Conservation (phyloP, 192 early-diverging fungal species). For the Haplosporangium gracile region DNA sequence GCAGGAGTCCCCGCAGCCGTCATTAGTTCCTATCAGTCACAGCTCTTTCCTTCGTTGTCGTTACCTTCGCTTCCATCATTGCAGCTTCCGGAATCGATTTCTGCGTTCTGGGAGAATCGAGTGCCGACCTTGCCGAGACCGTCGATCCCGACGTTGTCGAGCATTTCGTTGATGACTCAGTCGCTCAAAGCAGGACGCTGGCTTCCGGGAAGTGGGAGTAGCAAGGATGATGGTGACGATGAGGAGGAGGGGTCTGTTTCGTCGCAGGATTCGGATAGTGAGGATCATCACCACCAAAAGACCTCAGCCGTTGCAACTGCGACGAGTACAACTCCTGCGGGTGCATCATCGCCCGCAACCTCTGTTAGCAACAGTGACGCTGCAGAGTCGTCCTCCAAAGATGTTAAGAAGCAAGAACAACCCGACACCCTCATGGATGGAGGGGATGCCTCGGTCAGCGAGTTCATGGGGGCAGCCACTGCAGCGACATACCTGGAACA, state of each 20-base stretch:
- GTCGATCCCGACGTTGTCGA: constrained; percentile 37
- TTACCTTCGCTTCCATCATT: constrained; percentile 40
- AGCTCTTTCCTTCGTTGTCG: constrained; percentile 36
- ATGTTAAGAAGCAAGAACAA: background rate
- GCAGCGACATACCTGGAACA: constrained; percentile 33
- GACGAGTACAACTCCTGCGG: background rate
- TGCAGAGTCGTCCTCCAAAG: background rate
- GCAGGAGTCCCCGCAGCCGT: constrained; percentile 64
- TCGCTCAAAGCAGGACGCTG: constrained; percentile 48
- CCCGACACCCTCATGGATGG: background rate
- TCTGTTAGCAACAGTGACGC: background rate
- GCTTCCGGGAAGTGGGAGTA: constrained; percentile 19
- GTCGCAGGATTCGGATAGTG: background rate
- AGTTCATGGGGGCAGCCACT: constrained; percentile 33
- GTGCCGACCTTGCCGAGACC: constrained; percentile 42
- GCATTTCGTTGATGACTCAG: constrained; percentile 43
- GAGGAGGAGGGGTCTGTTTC: background rate
- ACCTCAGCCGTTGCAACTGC: background rate
- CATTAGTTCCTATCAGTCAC: constrained; percentile 37
- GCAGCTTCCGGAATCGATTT: constrained; percentile 28
- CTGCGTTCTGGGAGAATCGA: constrained; percentile 48
- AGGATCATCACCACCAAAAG: background rate
- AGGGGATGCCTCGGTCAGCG: constrained; percentile 25
- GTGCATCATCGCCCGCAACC: background rate
- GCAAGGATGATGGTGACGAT: background rate